A percentile compares a stretch with the other conserved stretches of the same genome.
Evolutionary conservation across 1,284 basidiomycete species (phyloP).

Genomic region (Sparassis latifolia): DNA sequence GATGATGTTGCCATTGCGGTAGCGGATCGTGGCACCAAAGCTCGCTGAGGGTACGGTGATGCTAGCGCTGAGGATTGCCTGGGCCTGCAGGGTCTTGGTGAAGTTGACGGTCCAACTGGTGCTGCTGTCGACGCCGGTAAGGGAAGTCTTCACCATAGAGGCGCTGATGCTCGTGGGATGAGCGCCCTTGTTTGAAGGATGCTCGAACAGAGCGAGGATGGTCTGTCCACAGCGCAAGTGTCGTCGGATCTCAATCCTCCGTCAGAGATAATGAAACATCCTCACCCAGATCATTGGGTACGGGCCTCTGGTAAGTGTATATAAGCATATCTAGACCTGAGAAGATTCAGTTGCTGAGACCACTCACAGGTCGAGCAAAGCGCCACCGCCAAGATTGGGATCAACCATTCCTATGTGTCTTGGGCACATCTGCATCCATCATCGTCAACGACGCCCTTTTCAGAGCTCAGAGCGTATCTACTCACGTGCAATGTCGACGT

Average conservation of each 20-base stretch:
- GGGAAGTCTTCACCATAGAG: constrained; percentile 65
- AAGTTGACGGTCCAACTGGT: constrained; percentile 78
- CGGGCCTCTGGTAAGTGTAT: constrained; percentile 48
- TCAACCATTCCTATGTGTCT: constrained; percentile 75
- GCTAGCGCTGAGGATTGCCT: constrained; percentile 62
- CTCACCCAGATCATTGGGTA: constrained; percentile 79
- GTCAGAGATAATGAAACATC: neutral
- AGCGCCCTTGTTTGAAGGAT: constrained; percentile 57
- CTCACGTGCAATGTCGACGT: constrained; percentile 71
- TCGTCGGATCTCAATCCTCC: neutral
- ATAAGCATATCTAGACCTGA: neutral
- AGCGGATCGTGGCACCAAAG: constrained; percentile 58
- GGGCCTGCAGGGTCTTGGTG: constrained; percentile 44
- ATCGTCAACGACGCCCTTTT: neutral
- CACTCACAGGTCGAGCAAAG: constrained; percentile 71
- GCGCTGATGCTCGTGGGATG: constrained; percentile 52
- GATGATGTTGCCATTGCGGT: constrained; percentile 59
- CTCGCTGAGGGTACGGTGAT: constrained; percentile 41
- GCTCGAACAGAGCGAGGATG: constrained; percentile 74
- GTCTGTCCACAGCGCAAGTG: constrained; percentile 34
- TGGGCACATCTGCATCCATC: constrained; percentile 46
- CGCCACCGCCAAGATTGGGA: constrained; percentile 79
- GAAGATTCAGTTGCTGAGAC: constrained; percentile 15
- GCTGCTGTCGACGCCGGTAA: constrained; percentile 76
- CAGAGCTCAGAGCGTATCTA: constrained; percentile 8